Evolutionary conservation across 1,139 yeast species (phyloP), one percentile per base, ranked within the genome.

Genomic region (Pichia sp.): DNA sequence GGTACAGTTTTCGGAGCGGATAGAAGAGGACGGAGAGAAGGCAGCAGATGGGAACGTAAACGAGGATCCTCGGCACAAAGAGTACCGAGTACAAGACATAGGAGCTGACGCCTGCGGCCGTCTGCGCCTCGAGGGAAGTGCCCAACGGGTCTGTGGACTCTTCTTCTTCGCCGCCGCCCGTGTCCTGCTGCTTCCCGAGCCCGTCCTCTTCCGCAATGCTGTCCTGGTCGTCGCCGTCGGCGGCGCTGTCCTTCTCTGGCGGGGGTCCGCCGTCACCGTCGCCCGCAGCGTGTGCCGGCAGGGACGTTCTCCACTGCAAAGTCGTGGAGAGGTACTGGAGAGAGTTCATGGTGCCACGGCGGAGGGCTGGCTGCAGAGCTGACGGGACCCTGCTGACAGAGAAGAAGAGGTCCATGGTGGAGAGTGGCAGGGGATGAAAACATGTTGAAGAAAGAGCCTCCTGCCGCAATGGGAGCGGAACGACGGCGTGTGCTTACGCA

Each of bases 1-100:
- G 16, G 38, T 57, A 54, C 50, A 78, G 64, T 44, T 50, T 47
- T 2, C 75, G 69, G 58, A 81, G 67, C 1, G 87, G 87, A 62
- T 76, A 79, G 1, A 81, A 74, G 16, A 78, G 47, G 16, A 80
- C 59, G 54, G 70, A 72, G 75, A 84, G 72, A 1, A 74, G 42
- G 54, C 75, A 72, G 11, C 69, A 58, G 26, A 79, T 54, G 1
- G 87, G 87, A 51, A 74, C 73, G 32, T 75, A 59, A 10, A 80
- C 59, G 3, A 80, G 55, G 36, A 71, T 58, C 59, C 75, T 73
- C 30, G 83, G 82, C 2, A 78, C 54, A 55, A 74, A 78, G 36
- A 76, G 60, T 1, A 76, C 50, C 8, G 69, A 58, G 11, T 58
- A 60, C 26, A 62, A 5, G 45, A 42, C 6, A 19, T 10, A 36